Conservation (phyloP, 805 yeast species). For the Saccharomycopsis schoenii region DNA sequence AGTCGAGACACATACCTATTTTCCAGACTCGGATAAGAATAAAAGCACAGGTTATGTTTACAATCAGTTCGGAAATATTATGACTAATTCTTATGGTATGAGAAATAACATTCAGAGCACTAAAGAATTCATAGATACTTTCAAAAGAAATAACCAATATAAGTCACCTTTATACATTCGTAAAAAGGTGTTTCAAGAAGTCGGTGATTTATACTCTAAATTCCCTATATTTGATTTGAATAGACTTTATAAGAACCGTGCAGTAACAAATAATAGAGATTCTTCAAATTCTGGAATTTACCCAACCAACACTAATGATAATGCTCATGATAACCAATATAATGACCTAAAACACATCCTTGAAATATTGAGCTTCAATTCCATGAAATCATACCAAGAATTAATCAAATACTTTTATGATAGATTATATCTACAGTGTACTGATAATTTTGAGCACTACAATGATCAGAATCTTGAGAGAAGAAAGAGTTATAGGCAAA, state of each 20-base stretch:
- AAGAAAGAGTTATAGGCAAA: conserved; percentile 1
- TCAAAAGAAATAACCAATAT: conserved; percentile 9
- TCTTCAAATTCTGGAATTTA: background rate
- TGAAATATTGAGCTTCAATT: conserved; percentile 13
- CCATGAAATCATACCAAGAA: conserved; percentile 18
- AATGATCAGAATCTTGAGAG: background rate
- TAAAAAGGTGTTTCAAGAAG: conserved; percentile 15
- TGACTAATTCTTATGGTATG: background rate
- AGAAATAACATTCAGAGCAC: background rate
- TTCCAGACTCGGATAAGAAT: background rate
- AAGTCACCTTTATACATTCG: conserved; percentile 15
- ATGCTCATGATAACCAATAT: background rate
- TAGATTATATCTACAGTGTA: conserved; percentile 12
- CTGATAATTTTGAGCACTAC: background rate
- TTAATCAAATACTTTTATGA: conserved; percentile 18
- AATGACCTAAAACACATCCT: conserved; percentile 10
- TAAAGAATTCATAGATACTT: conserved; percentile 6
- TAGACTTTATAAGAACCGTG: background rate
- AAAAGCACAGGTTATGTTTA: background rate
- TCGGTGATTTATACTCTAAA: conserved; percentile 15
- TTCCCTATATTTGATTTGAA: conserved; percentile 17
- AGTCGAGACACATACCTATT: background rate
- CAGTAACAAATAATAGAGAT: background rate
- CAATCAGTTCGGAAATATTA: background rate
- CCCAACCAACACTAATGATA: background rate